Conservation (phyloP, 2,329 filamentous ascomycete genomes). For the Tolypocladium paradoxum region DNA sequence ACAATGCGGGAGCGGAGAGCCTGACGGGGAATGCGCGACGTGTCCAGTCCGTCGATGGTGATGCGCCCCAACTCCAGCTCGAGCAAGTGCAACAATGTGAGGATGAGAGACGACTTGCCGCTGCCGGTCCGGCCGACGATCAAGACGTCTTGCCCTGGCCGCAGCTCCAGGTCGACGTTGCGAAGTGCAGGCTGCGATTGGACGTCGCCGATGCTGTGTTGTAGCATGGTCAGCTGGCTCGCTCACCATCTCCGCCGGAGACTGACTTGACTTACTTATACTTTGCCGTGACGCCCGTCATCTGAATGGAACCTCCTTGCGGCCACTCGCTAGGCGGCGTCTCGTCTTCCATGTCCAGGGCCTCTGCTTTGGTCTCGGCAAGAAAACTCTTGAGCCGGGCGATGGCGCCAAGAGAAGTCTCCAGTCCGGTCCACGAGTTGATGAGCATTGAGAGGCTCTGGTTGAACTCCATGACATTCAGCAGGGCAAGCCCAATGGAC, state of each 20-base stretch:
- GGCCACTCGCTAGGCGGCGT: slow-evolving; percentile 13
- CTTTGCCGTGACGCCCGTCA: slow-evolving; percentile 14
- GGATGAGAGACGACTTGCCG: slow-evolving; percentile 31
- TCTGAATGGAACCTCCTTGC: slow-evolving; percentile 11
- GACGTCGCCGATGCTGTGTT: not conserved
- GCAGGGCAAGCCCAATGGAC: slow-evolving; percentile 1
- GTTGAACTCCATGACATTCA: slow-evolving; percentile 2
- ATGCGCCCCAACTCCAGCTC: slow-evolving; percentile 17
- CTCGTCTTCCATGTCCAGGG: not conserved
- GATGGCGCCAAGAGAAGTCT: slow-evolving; percentile 5
- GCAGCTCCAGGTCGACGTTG: slow-evolving; percentile 7
- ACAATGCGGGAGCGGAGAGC: slow-evolving; percentile 34
- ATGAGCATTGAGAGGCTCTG: not conserved
- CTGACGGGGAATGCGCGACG: slow-evolving; percentile 25
- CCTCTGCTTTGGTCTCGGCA: slow-evolving; percentile 2
- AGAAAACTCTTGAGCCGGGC: slow-evolving; percentile 11
- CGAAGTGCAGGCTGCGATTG: slow-evolving; percentile 3
- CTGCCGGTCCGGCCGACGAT: slow-evolving; percentile 21
- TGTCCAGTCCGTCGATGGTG: slow-evolving; percentile 28
- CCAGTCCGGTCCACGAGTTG: slow-evolving; percentile 2
- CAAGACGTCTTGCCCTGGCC: slow-evolving; percentile 14
- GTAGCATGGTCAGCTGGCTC: not conserved
- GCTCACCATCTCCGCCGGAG: not conserved
- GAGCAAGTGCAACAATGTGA: slow-evolving; percentile 27
- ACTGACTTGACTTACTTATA: slow-evolving; percentile 9